A percentile compares a stretch with the other conserved stretches of the same genome.
Conservation (phyloP, 1,284 basidiomycete genomes). For the Paramarasmius palmivorus region DNA sequence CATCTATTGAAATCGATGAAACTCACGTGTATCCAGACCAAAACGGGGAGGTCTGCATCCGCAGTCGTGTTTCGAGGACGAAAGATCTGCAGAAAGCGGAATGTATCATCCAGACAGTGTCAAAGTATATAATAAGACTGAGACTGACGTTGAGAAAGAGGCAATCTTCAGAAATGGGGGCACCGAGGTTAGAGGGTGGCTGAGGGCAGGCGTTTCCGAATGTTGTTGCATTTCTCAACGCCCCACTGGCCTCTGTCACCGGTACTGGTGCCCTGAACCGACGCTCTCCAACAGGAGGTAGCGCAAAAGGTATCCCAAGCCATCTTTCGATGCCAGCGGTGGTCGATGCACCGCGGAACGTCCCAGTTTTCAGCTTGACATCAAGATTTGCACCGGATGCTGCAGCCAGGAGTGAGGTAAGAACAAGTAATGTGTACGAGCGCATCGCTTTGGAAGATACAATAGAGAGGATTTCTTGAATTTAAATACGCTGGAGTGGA, state of each 20-base stretch:
- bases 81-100: conserved; percentile 35
- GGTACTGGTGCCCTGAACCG: conserved; percentile 63
- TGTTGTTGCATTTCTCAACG: conserved; percentile 41
- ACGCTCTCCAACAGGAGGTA: conserved; percentile 53
- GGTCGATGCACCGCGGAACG: conserved; percentile 43
- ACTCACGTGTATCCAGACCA: conserved; percentile 57
- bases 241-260: conserved; percentile 31
- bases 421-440: too few species aligned
- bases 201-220: conserved; percentile 66
- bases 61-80: conserved; percentile 37
- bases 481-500: too few species aligned
- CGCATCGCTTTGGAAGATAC: too few species aligned
- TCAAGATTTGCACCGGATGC: conserved; percentile 24
- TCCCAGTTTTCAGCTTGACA: conserved; percentile 41
- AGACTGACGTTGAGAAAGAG: conserved; percentile 45
- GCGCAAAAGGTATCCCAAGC: conserved; percentile 69
- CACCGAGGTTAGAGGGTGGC: conserved; percentile 40
- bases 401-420: too few species aligned
- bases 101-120: not conserved
- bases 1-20: not conserved
- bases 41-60: conserved; percentile 41
- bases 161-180: conserved; percentile 55
- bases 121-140: not conserved
- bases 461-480: too few species aligned
- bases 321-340: conserved; percentile 49